Evolutionary conservation across 2,329 filamentous ascomycete species (phyloP).

Genomic region (Penicillium sp.): DNA sequence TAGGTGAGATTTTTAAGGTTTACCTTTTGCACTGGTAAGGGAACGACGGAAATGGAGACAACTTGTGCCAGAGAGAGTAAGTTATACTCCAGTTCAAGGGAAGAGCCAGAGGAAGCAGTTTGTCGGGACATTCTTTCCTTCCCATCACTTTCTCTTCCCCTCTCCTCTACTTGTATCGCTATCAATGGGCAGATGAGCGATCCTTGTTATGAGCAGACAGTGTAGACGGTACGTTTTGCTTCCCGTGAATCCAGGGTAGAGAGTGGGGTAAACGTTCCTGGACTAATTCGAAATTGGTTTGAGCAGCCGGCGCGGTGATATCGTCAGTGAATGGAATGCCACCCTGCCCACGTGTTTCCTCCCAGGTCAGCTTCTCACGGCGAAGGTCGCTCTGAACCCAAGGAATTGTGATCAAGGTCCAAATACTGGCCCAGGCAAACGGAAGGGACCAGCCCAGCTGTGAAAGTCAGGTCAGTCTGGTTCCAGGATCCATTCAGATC

Average conservation of each 20-base stretch:
- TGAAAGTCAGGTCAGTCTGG: constrained; percentile 6
- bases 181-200: background rate
- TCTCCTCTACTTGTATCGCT: too few relatives aligned
- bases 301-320: constrained; percentile 35
- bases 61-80: too few relatives aligned
- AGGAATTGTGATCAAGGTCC: constrained; percentile 46
- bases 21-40: too few relatives aligned
- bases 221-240: constrained; percentile 23
- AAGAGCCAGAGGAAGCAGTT: too few relatives aligned
- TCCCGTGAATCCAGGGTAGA: constrained; percentile 31
- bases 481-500: background rate
- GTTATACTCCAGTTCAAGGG: too few relatives aligned
- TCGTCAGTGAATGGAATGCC: constrained; percentile 40
- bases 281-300: constrained; percentile 39
- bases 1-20: too few relatives aligned
- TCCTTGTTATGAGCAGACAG: constrained; percentile 17
- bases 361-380: constrained; percentile 45
- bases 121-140: too few relatives aligned
- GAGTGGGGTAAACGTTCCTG: constrained; percentile 31
- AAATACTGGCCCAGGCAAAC: constrained; percentile 43
- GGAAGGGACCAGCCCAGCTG: constrained; percentile 45
- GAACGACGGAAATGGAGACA: too few relatives aligned
- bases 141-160: too few relatives aligned
- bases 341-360: constrained; percentile 31
- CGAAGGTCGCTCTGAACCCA: constrained; percentile 48